A percentile compares a stretch with the other conserved stretches of the same genome.
phyloP scores from a whole-genome alignment of 139 green algal species.

The Edaphochlamys debaryana region DNA sequence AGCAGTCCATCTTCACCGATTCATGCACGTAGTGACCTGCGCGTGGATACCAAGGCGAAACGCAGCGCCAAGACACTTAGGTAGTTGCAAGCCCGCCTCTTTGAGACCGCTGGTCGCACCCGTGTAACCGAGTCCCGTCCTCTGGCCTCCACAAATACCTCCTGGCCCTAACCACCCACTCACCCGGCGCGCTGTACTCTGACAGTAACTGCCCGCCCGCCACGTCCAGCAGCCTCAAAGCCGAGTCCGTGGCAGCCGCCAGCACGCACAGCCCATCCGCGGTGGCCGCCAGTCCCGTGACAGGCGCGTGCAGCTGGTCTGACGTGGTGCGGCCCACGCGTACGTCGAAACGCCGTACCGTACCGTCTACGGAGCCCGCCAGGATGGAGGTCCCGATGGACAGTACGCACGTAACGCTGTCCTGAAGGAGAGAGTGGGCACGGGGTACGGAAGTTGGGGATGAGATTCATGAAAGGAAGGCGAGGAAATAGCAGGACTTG shows the following conservation, averaged over 20 bases:
- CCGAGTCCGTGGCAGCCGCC: constrained; percentile 81
- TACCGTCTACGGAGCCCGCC: constrained; percentile 88
- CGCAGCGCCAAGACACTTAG: no score
- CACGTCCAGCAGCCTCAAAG: constrained; percentile 62
- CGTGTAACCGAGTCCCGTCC: no score
- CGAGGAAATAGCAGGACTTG: no score
- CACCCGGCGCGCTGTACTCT: no score
- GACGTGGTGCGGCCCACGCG: constrained; percentile 76
- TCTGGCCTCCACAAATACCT: no score
- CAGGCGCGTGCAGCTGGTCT: constrained; percentile 79
- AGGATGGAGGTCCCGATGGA: constrained; percentile 71
- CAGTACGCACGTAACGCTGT: constrained; percentile 87
- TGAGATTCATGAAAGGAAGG: no score
- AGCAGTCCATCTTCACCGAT: constrained; percentile 79
- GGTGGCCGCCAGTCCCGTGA: constrained; percentile 67
- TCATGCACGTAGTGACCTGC: constrained; percentile 64
- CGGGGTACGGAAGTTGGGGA: no score
- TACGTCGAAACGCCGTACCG: constrained; percentile 88
- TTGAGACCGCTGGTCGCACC: no score
- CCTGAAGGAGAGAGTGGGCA: constrained; percentile 62
- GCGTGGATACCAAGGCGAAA: no score
- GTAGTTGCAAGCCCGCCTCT: no score
- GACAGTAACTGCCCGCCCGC: no score
- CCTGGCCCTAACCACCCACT: no score
- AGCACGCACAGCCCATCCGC: constrained; percentile 73